phyloP scores from a whole-genome alignment of 768 basidiomycete genomes.

The Leccinum aurantiacum region DNA sequence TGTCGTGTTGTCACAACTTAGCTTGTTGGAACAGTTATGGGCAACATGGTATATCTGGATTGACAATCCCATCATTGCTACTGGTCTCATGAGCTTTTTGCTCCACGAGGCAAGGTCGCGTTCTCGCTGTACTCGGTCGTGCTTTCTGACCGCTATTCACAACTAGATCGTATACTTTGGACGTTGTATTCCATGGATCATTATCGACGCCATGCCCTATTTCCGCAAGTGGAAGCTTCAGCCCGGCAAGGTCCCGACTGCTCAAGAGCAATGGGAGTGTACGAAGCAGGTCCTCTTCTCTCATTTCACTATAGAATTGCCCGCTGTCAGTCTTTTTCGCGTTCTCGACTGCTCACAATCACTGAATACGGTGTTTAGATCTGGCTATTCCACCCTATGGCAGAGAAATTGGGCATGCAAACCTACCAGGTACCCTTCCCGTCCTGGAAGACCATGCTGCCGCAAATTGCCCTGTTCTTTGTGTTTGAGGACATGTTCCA shows the following conservation, averaged over 20 bases:
- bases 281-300: constrained; percentile 92
- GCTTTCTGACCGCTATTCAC: background rate
- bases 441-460: constrained; percentile 59
- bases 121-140: background rate
- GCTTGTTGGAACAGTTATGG: constrained; percentile 80
- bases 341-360: background rate
- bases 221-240: constrained; percentile 95
- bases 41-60: constrained; percentile 82
- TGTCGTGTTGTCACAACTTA: constrained; percentile 60
- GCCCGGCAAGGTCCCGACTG: constrained; percentile 76
- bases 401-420: constrained; percentile 82
- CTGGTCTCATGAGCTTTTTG: constrained; percentile 89
- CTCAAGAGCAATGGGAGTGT: constrained; percentile 90
- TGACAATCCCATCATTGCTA: constrained; percentile 89
- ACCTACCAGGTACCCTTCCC: constrained; percentile 96
- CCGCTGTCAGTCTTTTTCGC: constrained; percentile 55
- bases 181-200: constrained; percentile 91
- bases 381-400: constrained; percentile 89
- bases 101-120: constrained; percentile 79
- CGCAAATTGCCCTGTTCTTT: constrained; percentile 87
- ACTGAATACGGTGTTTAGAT: constrained; percentile 50
- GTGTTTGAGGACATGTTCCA: constrained; percentile 97
- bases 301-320: constrained; percentile 94
- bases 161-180: constrained; percentile 93
- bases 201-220: constrained; percentile 64